Evolutionary conservation across 2,329 filamentous ascomycete genomes (phyloP), one percentile per base, ranked within the genome.

Genomic region (Paracamarosporium sp.): DNA sequence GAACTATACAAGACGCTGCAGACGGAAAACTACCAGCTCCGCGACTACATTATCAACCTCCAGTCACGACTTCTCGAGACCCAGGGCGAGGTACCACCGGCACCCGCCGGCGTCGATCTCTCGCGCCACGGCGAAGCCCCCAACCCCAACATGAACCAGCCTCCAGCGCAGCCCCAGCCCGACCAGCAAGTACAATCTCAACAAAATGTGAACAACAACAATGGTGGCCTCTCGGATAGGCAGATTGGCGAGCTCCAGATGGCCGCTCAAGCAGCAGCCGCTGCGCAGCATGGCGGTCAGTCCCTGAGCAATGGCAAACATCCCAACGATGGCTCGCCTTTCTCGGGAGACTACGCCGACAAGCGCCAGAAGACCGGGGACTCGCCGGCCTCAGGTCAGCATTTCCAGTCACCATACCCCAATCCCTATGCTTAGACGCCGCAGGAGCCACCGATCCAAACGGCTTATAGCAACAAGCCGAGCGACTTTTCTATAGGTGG

Each of bases 31-130:
- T 95, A 93, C 74, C 88, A 91, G 61, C 82, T 99, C 40, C 89
- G 93, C 66, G 93, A 97, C 75, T 98, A 98, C 79, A 90, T 97
- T 65, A 90, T 97, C 72, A 90, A 90, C 67, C 84, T 99, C 15
- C 95, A 99, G 76, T 90, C 90, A 5, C 88, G 92, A 38, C 84
- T 98, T 33, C 83, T 97, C 59, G 93, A 97, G 66, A 85, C 88
- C 2, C 88, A 92, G 68, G 90, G 90, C 71, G 93, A 97, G 66
- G 88, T 91, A 54, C 95, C 95, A 0, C 90, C 90, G 60, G 89
- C 93, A 9, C 94, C 94, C 1, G 83, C 90, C 1, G 92, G 92
- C 65, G 85, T 96, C 63, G 91, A 92, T 69, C 81, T 97, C 27
- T 82, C 79, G 50, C 83, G 85, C 7, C 80, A 82, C 36, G 65